Conservation (phyloP, 352 stramenopile species). For the Pseudoperonospora humuli region DNA sequence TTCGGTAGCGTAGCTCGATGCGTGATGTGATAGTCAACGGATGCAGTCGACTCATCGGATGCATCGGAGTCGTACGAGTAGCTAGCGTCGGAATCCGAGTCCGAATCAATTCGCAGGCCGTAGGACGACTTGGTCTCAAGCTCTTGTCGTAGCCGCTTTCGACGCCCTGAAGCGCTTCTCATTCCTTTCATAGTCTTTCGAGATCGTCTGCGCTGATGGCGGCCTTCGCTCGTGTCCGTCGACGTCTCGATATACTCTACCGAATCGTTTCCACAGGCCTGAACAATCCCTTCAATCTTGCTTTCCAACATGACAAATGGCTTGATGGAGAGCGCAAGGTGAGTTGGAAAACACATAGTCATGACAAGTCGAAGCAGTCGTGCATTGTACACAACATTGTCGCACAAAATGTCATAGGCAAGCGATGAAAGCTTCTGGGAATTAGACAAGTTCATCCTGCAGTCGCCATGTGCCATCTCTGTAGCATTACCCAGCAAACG, state of each 20-base stretch:
- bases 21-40: background rate
- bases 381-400: constrained; percentile 57
- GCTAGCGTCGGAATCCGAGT: constrained; percentile 17
- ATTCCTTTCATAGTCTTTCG: constrained; percentile 4
- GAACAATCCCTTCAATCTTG: constrained; percentile 35
- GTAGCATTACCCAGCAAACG: constrained; percentile 28
- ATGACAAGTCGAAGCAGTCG: constrained; percentile 47
- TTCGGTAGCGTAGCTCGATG: background rate
- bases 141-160: constrained; percentile 30
- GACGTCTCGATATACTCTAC: background rate
- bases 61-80: constrained; percentile 16
- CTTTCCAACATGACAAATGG: constrained; percentile 24
- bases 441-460: constrained; percentile 1
- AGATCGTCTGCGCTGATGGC: background rate
- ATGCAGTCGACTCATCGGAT: constrained; percentile 6
- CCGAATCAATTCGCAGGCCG: constrained; percentile 9
- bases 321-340: constrained; percentile 14
- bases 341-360: constrained; percentile 28
- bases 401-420: constrained; percentile 46
- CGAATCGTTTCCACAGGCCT: constrained; percentile 29
- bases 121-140: constrained; percentile 17
- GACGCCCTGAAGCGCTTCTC: background rate
- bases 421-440: constrained; percentile 14
- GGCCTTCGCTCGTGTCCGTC: background rate
- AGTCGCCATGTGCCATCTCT: constrained; percentile 3